These are phyloP conservation scores for Borovskyia barvae DNA, from an alignment of 208 protist species.

Conservation along the genomic window DNA sequence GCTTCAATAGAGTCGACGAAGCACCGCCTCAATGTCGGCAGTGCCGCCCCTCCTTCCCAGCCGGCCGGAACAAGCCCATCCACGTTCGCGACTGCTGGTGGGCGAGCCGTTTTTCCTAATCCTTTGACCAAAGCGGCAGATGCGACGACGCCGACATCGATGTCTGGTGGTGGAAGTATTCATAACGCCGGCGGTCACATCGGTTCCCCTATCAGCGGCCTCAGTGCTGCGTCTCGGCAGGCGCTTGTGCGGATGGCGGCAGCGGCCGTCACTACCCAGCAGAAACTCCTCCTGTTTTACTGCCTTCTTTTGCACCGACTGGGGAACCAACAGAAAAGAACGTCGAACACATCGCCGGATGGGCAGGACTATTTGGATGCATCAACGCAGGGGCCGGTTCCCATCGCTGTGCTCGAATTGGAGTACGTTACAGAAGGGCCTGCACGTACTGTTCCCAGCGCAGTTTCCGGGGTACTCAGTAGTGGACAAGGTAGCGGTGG, in stretches of 20 bases:
- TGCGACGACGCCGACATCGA: too few relatives aligned
- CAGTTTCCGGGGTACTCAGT: too few relatives aligned
- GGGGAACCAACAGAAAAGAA: slow-evolving; percentile 6
- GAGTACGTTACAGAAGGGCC: slow-evolving; percentile 32
- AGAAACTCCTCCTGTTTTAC: slow-evolving; percentile 50
- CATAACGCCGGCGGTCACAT: background rate
- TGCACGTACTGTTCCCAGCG: too few relatives aligned
- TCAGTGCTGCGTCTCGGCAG: background rate
- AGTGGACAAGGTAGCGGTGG: background rate
- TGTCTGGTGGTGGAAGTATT: background rate
- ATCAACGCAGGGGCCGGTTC: slow-evolving; percentile 2
- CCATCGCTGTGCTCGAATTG: slow-evolving; percentile 61
- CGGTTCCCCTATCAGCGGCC: background rate
- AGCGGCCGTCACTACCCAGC: slow-evolving; percentile 23
- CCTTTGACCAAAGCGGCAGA: too few relatives aligned
- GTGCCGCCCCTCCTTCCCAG: slow-evolving; percentile 3
- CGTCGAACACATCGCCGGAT: background rate
- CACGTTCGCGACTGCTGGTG: background rate
- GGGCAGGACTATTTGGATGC: background rate
- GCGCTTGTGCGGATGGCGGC: slow-evolving; percentile 5
- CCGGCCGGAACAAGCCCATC: slow-evolving; percentile 6
- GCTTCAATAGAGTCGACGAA: slow-evolving; percentile 11
- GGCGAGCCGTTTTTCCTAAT: too few relatives aligned
- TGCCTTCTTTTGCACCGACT: slow-evolving; percentile 41
- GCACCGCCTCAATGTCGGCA: slow-evolving; percentile 3